Conservation (phyloP, 2,329 filamentous ascomycete species). For the Phyllosticta citrichinensis region DNA sequence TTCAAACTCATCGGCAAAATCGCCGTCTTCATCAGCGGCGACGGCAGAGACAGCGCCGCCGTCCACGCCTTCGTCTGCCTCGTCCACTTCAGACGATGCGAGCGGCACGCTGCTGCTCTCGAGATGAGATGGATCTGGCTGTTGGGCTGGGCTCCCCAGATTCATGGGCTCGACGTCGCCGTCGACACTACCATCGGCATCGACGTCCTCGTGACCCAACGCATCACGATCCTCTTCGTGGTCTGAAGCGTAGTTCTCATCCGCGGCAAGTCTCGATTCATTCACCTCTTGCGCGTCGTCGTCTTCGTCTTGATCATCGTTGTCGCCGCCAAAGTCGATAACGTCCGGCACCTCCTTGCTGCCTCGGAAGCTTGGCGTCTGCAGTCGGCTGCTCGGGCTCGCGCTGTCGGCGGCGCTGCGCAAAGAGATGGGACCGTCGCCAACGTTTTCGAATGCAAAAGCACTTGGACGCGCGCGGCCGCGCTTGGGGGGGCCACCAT, state of each 20-base stretch:
- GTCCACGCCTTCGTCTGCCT: constrained; percentile 18
- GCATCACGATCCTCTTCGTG: constrained; percentile 13
- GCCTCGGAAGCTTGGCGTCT: constrained; percentile 10
- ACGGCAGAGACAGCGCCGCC: constrained; percentile 28
- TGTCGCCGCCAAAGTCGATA: constrained; percentile 18
- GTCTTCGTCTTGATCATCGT: constrained; percentile 19
- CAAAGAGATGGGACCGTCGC: constrained; percentile 33
- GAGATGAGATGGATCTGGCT: background rate
- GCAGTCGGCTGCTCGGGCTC: constrained; percentile 17
- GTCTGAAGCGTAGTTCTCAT: constrained; percentile 18
- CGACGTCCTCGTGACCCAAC: constrained; percentile 14
- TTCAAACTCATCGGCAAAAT: constrained; percentile 30
- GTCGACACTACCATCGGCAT: constrained; percentile 21
- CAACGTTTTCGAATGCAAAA: constrained; percentile 21
- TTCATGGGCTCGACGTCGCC: constrained; percentile 25
- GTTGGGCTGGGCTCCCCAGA: constrained; percentile 21
- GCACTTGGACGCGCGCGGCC: constrained; percentile 17
- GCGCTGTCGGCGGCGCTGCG: constrained; percentile 33
- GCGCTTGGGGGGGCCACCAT: constrained; percentile 16
- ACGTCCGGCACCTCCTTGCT: background rate
- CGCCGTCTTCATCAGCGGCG: constrained; percentile 23
- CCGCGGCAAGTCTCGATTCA: constrained; percentile 20
- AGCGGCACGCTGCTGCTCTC: background rate
- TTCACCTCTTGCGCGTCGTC: constrained; percentile 26
- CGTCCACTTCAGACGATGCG: background rate